Base-by-base conservation (phyloP, 2,329 filamentous ascomycete species). In the Orbilia javanica region DNA sequence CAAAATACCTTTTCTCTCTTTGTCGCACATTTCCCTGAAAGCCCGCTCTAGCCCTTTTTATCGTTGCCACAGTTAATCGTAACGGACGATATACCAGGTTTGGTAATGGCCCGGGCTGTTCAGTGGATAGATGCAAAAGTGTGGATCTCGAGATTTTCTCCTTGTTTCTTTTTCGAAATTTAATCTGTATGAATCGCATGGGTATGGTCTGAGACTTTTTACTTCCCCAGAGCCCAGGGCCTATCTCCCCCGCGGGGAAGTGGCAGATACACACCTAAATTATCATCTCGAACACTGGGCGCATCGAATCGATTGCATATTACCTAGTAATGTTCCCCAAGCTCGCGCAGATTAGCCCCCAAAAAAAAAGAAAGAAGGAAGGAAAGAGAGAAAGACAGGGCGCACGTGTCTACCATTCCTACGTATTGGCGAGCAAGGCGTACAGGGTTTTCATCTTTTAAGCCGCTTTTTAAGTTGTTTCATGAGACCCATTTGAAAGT, bases 61-160 rank as follows among this genome's bases (percentile, higher is more conserved):
- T 64, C 42, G 55, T 63, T 15, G 50, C 52, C n/a, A 34, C 52
- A 36, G 48, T 39, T 20, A 65, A 52, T 60, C n/a, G 48, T 11
- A 42, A 44, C 73, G 73, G 73, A 66, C 66, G 60, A 71, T 42
- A 66, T 70, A 44, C 66, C 73, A 25, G 13, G 36, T 71, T 77
- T 42, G 48, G 73, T 52, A 77, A 77, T 71, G 60, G 18, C 27
- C 72, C 73, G 57, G 18, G 31, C 25, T 55, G 50, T 10, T 29
- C 50, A 3, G 29, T 36, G 22, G 25, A 53, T 25, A 44, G 42
- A 44, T 50, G 46, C 50, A 31, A 39, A 29, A 42, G 22, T 57
- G 29, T 57, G 52, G 29, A 36, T 57, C 52, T 29, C 29, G 36
- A 6, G 27, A 36, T 34, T 20, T 55, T 34, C 15, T 42, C 20